Conservation (phyloP, 257 asterid species). For the Jasminum sambac region DNA sequence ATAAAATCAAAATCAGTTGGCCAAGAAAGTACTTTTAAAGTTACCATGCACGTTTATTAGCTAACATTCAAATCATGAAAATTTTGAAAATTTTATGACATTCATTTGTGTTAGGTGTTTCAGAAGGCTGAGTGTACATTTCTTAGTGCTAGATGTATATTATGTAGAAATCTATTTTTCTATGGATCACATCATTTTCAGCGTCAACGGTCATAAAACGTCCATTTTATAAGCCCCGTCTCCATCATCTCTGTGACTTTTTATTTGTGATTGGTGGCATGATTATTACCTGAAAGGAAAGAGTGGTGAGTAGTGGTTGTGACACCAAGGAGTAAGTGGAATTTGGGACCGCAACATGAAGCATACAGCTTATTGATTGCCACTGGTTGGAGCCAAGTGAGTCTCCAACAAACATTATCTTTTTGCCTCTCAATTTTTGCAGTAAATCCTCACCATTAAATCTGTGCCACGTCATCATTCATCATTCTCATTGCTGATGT, state of each 20-base stretch:
- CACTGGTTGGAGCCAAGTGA: constrained; percentile 60
- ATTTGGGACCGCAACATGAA: constrained; percentile 46
- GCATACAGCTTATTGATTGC: constrained; percentile 59
- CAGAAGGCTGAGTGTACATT: no score
- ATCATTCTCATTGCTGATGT: no score
- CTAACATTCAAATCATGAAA: neutral
- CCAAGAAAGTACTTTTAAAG: neutral
- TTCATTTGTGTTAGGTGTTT: no score
- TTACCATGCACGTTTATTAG: no score
- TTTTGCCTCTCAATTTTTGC: constrained; percentile 53
- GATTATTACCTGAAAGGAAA: constrained; percentile 44
- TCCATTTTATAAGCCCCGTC: no score
- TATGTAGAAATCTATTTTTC: no score
- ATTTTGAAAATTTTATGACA: neutral
- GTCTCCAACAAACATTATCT: constrained; percentile 66
- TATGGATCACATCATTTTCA: no score
- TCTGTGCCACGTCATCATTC: constrained; percentile 27
- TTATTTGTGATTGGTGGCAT: neutral
- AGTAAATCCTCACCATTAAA: constrained; percentile 47
- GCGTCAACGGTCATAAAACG: no score
- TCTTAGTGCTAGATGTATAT: no score
- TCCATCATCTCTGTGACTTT: neutral
- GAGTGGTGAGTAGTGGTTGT: constrained; percentile 39
- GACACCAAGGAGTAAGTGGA: constrained; percentile 32
- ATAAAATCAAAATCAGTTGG: neutral